phyloP scores from a whole-genome alignment of 257 asterid genomes.

The Hygrophila difformis region DNA sequence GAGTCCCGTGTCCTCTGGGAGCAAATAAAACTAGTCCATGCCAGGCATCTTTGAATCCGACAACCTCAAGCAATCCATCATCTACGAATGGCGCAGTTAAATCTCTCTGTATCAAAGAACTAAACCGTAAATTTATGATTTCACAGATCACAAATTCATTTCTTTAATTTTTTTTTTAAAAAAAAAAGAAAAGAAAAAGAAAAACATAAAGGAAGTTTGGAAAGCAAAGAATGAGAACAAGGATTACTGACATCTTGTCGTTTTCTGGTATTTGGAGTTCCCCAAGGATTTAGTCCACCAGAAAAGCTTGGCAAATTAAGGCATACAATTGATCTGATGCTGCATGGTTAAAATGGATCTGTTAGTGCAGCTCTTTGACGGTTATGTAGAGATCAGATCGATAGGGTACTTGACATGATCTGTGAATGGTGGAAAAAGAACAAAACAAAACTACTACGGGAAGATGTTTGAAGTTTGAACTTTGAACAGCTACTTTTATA shows the following conservation, averaged over 20 bases:
- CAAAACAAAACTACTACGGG: too few relatives aligned
- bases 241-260: conserved; percentile 44
- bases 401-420: too few relatives aligned
- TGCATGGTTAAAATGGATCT: conserved; percentile 19
- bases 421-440: too few relatives aligned
- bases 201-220: background rate
- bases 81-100: conserved; percentile 76
- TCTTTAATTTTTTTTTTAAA: background rate
- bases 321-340: conserved; percentile 82
- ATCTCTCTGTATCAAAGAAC: conserved; percentile 39
- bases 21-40: conserved; percentile 71
- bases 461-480: too few relatives aligned
- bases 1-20: conserved; percentile 87
- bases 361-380: background rate
- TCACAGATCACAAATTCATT: background rate
- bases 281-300: conserved; percentile 98
- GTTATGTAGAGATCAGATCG: too few relatives aligned
- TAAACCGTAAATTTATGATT: background rate
- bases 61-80: conserved; percentile 73
- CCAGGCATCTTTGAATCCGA: conserved; percentile 92
- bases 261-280: conserved; percentile 55
- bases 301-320: conserved; percentile 94
- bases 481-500: too few relatives aligned
- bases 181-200: background rate
- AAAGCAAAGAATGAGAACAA: background rate